These are phyloP conservation scores for Eragrostis tef DNA, from an alignment of 202 grass and related monocot genomes.

Conservation along the genomic window DNA sequence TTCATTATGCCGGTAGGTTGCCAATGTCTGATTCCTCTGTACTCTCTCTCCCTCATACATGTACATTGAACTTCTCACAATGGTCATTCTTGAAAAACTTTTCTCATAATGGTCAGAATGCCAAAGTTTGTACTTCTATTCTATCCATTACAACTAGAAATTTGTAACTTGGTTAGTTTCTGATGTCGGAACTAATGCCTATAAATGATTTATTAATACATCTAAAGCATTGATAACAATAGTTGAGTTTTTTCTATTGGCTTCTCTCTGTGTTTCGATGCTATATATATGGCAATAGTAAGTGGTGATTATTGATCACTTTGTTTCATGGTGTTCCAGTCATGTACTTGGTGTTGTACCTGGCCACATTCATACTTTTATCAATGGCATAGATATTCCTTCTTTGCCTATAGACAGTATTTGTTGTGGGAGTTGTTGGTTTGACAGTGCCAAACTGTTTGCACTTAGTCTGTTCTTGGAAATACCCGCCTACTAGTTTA, in stretches of 20 bases:
- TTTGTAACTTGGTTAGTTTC: constrained; percentile 1
- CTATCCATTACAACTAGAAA: neutral
- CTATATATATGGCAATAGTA: constrained; percentile 2
- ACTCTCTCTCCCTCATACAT: constrained; percentile 37
- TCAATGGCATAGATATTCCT: neutral
- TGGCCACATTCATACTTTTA: neutral
- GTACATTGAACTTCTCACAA: constrained; percentile 14
- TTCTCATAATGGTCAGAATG: neutral
- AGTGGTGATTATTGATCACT: constrained; percentile 23
- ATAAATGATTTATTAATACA: constrained; percentile 1
- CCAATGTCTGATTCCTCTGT: constrained; percentile 40
- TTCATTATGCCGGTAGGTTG: constrained; percentile 89
- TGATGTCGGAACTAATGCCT: neutral
- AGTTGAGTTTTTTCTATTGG: neutral
- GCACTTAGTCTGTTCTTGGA: constrained; percentile 10
- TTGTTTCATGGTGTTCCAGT: constrained; percentile 4
- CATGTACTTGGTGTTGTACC: neutral
- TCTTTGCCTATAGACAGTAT: neutral
- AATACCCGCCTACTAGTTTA: neutral
- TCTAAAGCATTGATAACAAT: constrained; percentile 27
- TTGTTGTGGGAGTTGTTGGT: constrained; percentile 28
- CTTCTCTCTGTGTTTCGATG: constrained; percentile 8
- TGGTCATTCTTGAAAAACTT: neutral
- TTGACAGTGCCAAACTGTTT: constrained; percentile 36
- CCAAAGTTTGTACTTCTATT: neutral